Conservation (phyloP, 257 asterid genomes). For the Primulina eburnea region DNA sequence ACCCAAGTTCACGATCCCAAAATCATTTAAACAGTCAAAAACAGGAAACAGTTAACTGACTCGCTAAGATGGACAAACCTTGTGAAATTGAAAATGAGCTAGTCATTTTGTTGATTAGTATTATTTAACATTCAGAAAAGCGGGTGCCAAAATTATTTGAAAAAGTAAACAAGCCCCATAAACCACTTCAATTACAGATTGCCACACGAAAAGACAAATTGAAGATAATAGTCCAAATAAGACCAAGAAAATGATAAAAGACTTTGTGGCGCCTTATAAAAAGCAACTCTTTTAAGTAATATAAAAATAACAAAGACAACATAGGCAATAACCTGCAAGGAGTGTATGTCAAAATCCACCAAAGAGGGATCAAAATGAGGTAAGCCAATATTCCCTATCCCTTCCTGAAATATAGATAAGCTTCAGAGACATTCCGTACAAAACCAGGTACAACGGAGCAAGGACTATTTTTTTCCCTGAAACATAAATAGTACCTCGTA, state of each 20-base stretch:
- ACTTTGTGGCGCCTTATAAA: neutral
- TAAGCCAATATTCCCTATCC: conserved; percentile 45
- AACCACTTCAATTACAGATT: conserved; percentile 13
- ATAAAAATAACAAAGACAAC: neutral
- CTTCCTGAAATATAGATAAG: conserved; percentile 45
- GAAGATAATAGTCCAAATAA: neutral
- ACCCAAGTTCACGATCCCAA: conserved; percentile 12
- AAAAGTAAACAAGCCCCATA: neutral
- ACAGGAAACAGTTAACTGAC: conserved; percentile 1
- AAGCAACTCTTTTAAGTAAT: neutral
- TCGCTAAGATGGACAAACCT: neutral
- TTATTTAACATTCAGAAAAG: neutral
- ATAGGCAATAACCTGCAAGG: conserved; percentile 66
- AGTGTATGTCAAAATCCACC: conserved; percentile 59
- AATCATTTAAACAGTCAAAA: neutral
- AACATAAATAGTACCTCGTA: conserved; percentile 50
- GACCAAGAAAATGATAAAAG: neutral
- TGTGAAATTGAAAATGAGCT: conserved; percentile 4
- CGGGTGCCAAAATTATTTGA: neutral
- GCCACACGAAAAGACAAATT: neutral
- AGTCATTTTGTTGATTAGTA: neutral
- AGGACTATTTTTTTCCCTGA: conserved; percentile 7
- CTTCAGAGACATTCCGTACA: conserved; percentile 18
- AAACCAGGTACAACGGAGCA: conserved; percentile 5
- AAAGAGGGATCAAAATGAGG: conserved; percentile 61